Evolutionary conservation across 495 filamentous ascomycete species (phyloP), one percentile per base, ranked within the genome.

Genomic region (Jackrogersella minutella): DNA sequence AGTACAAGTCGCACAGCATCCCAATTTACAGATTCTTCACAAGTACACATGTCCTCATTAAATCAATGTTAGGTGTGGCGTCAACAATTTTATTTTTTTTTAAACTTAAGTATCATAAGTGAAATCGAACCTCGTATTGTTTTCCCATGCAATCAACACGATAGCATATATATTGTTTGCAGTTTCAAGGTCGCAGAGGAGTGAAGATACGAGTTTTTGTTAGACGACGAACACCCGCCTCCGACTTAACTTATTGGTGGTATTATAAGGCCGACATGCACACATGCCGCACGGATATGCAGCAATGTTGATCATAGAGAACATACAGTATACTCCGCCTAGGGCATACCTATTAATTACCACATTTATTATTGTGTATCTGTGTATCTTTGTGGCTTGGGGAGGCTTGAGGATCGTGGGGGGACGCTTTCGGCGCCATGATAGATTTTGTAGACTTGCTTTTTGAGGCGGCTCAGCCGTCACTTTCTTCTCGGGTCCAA

Each of bases 181-280:
- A 10, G 21, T 17, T 49, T 31, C 11, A 31, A 17, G 22, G 24
- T 40, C 14, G 52, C 19, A 54, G 21, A 46, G 8, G 11, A n/a
- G 9, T n/a, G 53, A 63, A n/a, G 14, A 63, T 68, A 68, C 65
- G 65, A 68, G 65, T 44, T 54, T 46, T 50, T 16, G 51, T 36
- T 55, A 8, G 41, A 43, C 19, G 51, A 39, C 58, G 37, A 24
- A 46, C 21, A 31, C 36, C 28, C 47, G 19, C 34, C 58, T 51
- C 39, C 40, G 24, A 40, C 39, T 58, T 14, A 39, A 62, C 33
- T 58, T 43, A 59, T 68, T 59, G 53, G 59, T 55, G 31, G 17
- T 55, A 56, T 66, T 13, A 51, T 61, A 61, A 61, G 64, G 64
- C 46, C 54, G 47, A n/a, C 7, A 59, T 49, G 53, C 47, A 41